Conservation (phyloP, 73 alveolate genomes). For the Symbiodinium natans region DNA sequence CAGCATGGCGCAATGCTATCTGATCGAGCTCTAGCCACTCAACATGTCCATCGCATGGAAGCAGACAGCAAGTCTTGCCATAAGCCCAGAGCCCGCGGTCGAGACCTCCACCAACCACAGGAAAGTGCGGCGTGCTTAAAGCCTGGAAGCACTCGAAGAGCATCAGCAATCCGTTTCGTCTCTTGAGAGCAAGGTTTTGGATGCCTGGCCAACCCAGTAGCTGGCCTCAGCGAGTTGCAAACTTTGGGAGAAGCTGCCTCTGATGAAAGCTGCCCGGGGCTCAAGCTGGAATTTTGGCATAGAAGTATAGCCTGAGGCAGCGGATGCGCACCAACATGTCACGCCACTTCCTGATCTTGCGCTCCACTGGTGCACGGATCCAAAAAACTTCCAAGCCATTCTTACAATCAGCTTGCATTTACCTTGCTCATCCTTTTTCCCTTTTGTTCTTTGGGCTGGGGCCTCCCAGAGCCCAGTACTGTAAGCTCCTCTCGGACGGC, state of each 20-base stretch:
- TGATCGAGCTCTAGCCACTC: too few relatives aligned
- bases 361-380: too few relatives aligned
- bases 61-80: not conserved
- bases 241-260: too few relatives aligned
- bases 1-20: too few relatives aligned
- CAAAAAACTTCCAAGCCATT: too few relatives aligned
- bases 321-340: too few relatives aligned
- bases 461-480: not conserved
- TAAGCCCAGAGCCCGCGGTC: constrained; percentile 19
- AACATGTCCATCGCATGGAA: not conserved
- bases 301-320: constrained; percentile 33
- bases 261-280: not conserved
- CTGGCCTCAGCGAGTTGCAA: constrained; percentile 21
- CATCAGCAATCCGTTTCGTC: not conserved
- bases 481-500: constrained; percentile 24
- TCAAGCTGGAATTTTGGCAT: constrained; percentile 34
- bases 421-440: too few relatives aligned
- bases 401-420: too few relatives aligned
- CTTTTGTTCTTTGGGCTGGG: too few relatives aligned
- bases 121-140: constrained; percentile 36
- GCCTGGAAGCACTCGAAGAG: not conserved
- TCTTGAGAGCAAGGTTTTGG: not conserved
- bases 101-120: constrained; percentile 13
- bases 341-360: too few relatives aligned
- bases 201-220: constrained; percentile 40